phyloP scores from a whole-genome alignment of 2,329 filamentous ascomycete species.

The Seiridium cupressi region DNA sequence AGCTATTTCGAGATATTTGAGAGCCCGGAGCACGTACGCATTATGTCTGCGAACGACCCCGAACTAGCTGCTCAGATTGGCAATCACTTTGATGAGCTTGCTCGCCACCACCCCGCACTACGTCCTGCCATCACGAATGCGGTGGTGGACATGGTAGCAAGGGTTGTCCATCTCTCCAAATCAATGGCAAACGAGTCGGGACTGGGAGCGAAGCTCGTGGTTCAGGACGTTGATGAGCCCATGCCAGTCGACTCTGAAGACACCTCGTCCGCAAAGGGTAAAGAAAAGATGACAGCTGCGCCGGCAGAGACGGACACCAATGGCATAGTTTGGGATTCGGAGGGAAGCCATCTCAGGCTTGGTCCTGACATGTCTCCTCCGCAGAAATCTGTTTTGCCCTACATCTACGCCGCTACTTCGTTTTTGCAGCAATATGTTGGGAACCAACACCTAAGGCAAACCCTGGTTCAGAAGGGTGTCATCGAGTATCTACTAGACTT shows the following conservation, averaged over 20 bases:
- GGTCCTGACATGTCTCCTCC: conserved; percentile 16
- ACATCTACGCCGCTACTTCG: conserved; percentile 71
- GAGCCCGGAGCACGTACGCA: conserved; percentile 82
- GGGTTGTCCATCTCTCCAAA: conserved; percentile 73
- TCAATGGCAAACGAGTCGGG: conserved; percentile 66
- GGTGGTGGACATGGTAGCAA: conserved; percentile 84
- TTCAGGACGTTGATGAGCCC: conserved; percentile 56
- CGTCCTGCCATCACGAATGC: conserved; percentile 78
- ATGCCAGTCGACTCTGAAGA: conserved; percentile 51
- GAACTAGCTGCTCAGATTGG: conserved; percentile 72
- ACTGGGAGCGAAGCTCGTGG: conserved; percentile 78
- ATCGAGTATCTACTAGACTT: conserved; percentile 83
- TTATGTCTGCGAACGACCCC: conserved; percentile 68
- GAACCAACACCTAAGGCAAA: conserved; percentile 68
- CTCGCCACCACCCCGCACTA: conserved; percentile 85
- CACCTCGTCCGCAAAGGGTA: conserved; percentile 28
- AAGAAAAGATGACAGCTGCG: conserved; percentile 30
- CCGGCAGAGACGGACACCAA: conserved; percentile 54
- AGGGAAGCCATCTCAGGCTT: conserved; percentile 11
- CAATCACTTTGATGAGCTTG: conserved; percentile 86
- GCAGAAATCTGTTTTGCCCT: conserved; percentile 54
- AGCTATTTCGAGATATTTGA: conserved; percentile 97
- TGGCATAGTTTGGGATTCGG: conserved; percentile 58
- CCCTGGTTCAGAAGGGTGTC: conserved; percentile 76
- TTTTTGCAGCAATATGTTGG: conserved; percentile 76